Evolutionary conservation across 306 rosid species (phyloP).

Genomic region (Prinsepia uniflora): DNA sequence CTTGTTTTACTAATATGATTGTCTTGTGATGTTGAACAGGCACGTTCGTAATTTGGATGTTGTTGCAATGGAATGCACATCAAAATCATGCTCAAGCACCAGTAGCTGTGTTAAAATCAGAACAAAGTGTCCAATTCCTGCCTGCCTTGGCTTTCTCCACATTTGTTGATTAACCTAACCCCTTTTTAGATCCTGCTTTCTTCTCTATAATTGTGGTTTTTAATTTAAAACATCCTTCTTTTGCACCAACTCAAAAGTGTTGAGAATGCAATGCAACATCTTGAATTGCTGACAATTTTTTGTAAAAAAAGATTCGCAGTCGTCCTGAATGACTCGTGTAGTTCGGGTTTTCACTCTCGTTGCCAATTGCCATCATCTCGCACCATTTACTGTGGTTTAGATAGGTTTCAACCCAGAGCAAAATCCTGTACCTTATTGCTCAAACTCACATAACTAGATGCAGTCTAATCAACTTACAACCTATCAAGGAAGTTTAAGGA

Average conservation of each 20-base stretch:
- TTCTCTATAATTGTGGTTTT: background rate
- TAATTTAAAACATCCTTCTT: background rate
- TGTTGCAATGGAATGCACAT: conserved; percentile 77
- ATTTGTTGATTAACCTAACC: background rate
- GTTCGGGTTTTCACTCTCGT: background rate
- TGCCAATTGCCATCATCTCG: background rate
- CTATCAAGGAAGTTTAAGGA: no score
- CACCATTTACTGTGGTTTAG: background rate
- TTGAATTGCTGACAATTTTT: background rate
- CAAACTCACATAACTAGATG: no score
- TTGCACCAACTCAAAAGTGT: background rate
- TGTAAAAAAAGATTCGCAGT: no score
- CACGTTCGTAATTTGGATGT: conserved; percentile 89
- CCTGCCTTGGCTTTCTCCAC: background rate
- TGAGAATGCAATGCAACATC: background rate
- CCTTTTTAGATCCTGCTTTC: background rate
- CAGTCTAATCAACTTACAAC: no score
- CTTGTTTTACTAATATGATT: background rate
- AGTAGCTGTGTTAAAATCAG: conserved; percentile 33
- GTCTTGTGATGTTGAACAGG: conserved; percentile 41
- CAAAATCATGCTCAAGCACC: background rate
- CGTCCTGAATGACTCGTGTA: no score
- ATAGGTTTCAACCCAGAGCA: no score
- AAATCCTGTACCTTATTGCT: no score
- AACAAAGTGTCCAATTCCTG: conserved; percentile 7